Base-by-base conservation (phyloP, 73 alveolate genomes). In the Diophrys sp. region DNA sequence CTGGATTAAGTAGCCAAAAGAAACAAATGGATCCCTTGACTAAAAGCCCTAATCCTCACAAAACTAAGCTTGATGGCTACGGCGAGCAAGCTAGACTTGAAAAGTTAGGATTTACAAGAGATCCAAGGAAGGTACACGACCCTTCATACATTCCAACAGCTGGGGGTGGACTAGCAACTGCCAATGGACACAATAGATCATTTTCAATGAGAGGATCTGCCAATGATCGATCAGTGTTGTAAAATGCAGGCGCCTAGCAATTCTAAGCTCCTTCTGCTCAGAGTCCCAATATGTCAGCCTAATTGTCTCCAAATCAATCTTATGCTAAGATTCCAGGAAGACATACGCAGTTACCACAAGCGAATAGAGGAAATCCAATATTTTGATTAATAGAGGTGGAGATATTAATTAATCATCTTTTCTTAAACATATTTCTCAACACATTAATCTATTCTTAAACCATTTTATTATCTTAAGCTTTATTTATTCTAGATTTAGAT, bases 1-100 rank as follows among this genome's bases (percentile, higher is more conserved):
- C 92, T 24, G 92, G 92, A 23, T 78, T 84, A 2, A 70, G 33
- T 25, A 67, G 71, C 18, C 23, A 23, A 26, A 66, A 69, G 73
- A 66, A 73, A 67, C 34, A 67, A 34, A 78, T 78, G 87, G 87
- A 78, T 53, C 80, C 78, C 5, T 44, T 44, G 62, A 44, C 62
- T 44, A 44, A 44, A 18, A 11, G n/a, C 5, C 62, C 62, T 44
- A 44, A 44, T 18, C 62, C 62, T 11, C 5, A 44, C 18, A 44
- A 44, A 44, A 44, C 5, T 18, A 44, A 44, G 62, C 62, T 44
- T 44, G 62, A 44, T 44, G n/a, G n/a, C 5, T 11, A 44, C 18
- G 62, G n/a, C 18, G 62, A 44, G 18, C 18, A 44, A 18, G 18
- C 62, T 11, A 44, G 62, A 44, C 18, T 44, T 44, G 62, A 44